phyloP scores from a whole-genome alignment of 148 eudicot genomes.

The Hydrangea macrophylla region DNA sequence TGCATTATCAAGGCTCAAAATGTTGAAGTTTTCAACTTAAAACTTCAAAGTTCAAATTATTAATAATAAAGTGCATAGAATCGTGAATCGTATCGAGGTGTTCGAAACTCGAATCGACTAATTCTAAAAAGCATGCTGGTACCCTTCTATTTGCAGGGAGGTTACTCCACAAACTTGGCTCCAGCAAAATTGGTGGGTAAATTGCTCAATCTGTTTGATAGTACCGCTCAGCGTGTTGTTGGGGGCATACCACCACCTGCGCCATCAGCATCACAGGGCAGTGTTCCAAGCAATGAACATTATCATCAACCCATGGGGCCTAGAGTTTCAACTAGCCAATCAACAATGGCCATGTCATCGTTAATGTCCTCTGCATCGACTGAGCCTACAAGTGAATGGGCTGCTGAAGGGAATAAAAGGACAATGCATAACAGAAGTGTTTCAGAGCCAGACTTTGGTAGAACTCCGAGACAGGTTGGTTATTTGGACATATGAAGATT shows the following conservation, averaged over 20 bases:
- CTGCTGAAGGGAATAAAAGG: constrained; percentile 45
- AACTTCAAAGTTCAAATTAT: too few species aligned
- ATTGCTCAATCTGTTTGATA: constrained; percentile 71
- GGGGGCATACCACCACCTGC: constrained; percentile 81
- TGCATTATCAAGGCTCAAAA: too few species aligned
- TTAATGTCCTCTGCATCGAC: constrained; percentile 59
- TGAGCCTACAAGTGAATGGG: constrained; percentile 69
- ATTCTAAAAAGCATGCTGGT: constrained; percentile 6
- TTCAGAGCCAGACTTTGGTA: constrained; percentile 85
- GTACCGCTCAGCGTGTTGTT: constrained; percentile 85
- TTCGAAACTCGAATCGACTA: too few species aligned
- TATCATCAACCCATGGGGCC: constrained; percentile 43
- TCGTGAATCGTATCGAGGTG: too few species aligned
- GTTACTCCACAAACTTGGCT: constrained; percentile 65
- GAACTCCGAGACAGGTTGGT: constrained; percentile 72
- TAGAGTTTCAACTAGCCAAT: constrained; percentile 71
- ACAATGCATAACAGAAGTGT: constrained; percentile 69
- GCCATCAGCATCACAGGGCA: constrained; percentile 39
- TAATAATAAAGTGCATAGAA: too few species aligned
- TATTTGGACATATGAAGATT: too few species aligned
- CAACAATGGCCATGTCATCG: constrained; percentile 88
- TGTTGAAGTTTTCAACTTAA: too few species aligned
- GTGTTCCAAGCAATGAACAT: constrained; percentile 43
- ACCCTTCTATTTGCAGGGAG: constrained; percentile 57
- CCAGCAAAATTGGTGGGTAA: constrained; percentile 68